Conservation (phyloP, 768 basidiomycete species). For the Auriscalpium vulgare region DNA sequence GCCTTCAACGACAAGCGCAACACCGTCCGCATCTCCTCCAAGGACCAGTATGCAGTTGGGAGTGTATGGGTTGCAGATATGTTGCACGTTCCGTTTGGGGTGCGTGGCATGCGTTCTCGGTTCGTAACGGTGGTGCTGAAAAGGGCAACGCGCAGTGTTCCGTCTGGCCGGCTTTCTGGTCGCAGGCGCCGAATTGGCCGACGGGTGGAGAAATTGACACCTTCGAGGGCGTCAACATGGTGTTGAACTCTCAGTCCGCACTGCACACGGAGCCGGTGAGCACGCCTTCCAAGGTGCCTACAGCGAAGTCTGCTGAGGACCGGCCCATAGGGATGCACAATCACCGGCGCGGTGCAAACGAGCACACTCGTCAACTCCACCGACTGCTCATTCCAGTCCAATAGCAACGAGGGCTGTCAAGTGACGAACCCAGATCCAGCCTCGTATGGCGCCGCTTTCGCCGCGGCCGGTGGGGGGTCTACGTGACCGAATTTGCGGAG, state of each 20-base stretch:
- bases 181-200: conserved; percentile 53
- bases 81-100: conserved; percentile 57
- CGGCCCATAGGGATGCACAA: conserved; percentile 40
- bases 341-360: conserved; percentile 39
- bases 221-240: conserved; percentile 73
- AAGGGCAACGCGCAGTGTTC: conserved; percentile 41
- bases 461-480: conserved; percentile 59
- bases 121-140: conserved; percentile 1
- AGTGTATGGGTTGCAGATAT: conserved; percentile 60
- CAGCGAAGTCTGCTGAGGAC: background rate
- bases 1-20: conserved; percentile 50
- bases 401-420: conserved; percentile 58
- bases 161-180: conserved; percentile 63
- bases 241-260: conserved; percentile 59
- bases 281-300: too few relatives aligned
- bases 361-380: conserved; percentile 47
- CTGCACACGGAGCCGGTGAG: conserved; percentile 55
- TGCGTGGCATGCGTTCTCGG: conserved; percentile 24
- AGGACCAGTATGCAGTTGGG: conserved; percentile 49
- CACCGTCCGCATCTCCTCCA: conserved; percentile 54
- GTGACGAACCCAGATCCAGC: conserved; percentile 43
- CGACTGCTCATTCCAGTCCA: conserved; percentile 50
- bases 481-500: conserved; percentile 62
- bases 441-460: conserved; percentile 64
- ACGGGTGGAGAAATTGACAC: conserved; percentile 59